Base-by-base conservation (phyloP, 495 filamentous ascomycete genomes). In the Aspergillus affinis region DNA sequence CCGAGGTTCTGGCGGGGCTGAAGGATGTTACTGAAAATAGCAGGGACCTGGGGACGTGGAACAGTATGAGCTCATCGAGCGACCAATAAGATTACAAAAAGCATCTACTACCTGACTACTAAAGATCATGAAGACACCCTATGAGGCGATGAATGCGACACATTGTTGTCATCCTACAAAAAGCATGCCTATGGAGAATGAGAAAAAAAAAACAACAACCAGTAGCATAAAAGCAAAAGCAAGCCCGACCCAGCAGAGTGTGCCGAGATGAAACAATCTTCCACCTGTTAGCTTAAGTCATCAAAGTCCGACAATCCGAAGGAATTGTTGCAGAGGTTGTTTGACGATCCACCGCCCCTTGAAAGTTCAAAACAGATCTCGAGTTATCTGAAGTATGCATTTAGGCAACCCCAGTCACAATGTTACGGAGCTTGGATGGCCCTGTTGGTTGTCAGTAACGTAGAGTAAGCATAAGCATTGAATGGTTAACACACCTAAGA, bases 371-470 rank as follows among this genome's bases (percentile, higher is more conserved):
- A 72, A 64, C 65, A 70, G 64, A 71, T 61, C 58, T 69, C 60
- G 60, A 59, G 61, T 70, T 66, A 67, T 56, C 66, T 61, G 69
- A 61, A 65, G 36, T 15, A 41, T 61, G 51, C 59, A 51, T 64
- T 53, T 73, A 71, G 63, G 61, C 60, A 45, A 68, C 59, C 62
- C 66, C 61, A 64, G 67, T 69, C 62, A 65, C 63, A 58, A 70
- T 69, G 57, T 62, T 67, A 69, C 61, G 69, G 70, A 80, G 76
- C 72, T 78, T 77, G 75, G 76, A 78, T 77, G 76, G 73, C 70
- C 74, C 77, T 80, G 52, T 4, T 23, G 12, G 9, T 7, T 44
- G 30, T 55, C 26, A 55, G 53, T n/a, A 19, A 54, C 26, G 15
- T 7, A 10, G 19, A 51, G 7, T 19, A 19, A 45, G 20, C 15